Conservation (phyloP, 2,329 filamentous ascomycete species). For the Exophiala spinifera region DNA sequence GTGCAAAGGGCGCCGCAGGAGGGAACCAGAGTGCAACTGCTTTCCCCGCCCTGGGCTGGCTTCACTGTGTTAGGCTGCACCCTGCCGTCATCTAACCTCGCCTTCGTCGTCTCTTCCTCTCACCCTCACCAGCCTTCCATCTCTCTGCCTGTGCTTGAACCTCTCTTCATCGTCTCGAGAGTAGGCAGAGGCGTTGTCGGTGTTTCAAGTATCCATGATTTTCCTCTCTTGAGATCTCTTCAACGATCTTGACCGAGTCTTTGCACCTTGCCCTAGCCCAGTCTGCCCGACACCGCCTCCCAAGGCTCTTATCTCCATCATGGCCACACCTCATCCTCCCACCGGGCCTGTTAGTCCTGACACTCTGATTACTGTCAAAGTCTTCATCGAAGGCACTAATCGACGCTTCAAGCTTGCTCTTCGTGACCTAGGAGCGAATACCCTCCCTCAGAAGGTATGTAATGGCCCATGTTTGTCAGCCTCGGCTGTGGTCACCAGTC, state of each 20-base stretch:
- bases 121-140: neutral
- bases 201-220: constrained; percentile 9
- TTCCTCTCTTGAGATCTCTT: constrained; percentile 10
- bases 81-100: constrained; percentile 1
- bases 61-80: neutral
- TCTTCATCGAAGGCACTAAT: constrained; percentile 70
- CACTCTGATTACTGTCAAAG: constrained; percentile 80
- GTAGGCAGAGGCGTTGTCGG: constrained; percentile 2
- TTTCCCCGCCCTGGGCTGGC: neutral
- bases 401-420: constrained; percentile 87
- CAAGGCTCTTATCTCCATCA: constrained; percentile 30
- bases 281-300: constrained; percentile 31
- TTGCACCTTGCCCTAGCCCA: constrained; percentile 9
- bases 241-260: constrained; percentile 6
- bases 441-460: constrained; percentile 80
- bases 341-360: constrained; percentile 57
- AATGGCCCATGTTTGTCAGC: constrained; percentile 14
- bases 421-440: constrained; percentile 70
- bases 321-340: constrained; percentile 42
- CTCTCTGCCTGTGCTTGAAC: constrained; percentile 3
- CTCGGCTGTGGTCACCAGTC: neutral
- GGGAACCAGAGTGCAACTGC: neutral
- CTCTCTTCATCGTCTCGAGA: constrained; percentile 2
- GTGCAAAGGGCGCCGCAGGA: neutral
- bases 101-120: neutral